Conservation (phyloP, 805 yeast species). For the Candida tammaniensis region DNA sequence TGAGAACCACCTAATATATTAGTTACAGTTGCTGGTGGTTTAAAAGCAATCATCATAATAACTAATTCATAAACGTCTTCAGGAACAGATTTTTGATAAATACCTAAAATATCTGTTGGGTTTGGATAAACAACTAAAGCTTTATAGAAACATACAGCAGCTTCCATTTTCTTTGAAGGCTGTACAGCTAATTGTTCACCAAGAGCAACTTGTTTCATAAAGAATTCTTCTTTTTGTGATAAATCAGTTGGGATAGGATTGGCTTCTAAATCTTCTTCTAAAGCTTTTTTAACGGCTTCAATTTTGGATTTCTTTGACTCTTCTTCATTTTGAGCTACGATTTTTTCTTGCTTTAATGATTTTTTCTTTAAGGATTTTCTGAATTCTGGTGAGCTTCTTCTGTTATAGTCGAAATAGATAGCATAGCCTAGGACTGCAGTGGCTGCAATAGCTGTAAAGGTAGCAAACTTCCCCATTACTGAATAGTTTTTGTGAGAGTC, state of each 20-base stretch:
- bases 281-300: conserved; percentile 56
- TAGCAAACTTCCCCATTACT: conserved; percentile 14
- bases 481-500: too few relatives aligned
- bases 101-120: conserved; percentile 86
- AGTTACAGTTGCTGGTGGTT: conserved; percentile 81
- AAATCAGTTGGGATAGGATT: conserved; percentile 76
- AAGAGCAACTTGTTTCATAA: conserved; percentile 75
- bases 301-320: conserved; percentile 60
- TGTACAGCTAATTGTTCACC: conserved; percentile 78
- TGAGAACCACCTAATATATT: conserved; percentile 48
- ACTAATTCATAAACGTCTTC: conserved; percentile 78
- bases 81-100: conserved; percentile 87
- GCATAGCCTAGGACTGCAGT: conserved; percentile 71
- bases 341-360: conserved; percentile 58
- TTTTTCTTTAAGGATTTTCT: conserved; percentile 70
- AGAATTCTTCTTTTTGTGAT: conserved; percentile 69
- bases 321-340: conserved; percentile 52
- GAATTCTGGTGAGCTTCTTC: conserved; percentile 80
- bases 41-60: conserved; percentile 83
- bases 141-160: conserved; percentile 90
- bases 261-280: conserved; percentile 59
- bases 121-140: conserved; percentile 92
- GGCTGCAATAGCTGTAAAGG: conserved; percentile 44
- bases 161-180: conserved; percentile 69
- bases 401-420: conserved; percentile 85